Conservation (phyloP, 352 stramenopile genomes). For the Pythium apleroticum region DNA sequence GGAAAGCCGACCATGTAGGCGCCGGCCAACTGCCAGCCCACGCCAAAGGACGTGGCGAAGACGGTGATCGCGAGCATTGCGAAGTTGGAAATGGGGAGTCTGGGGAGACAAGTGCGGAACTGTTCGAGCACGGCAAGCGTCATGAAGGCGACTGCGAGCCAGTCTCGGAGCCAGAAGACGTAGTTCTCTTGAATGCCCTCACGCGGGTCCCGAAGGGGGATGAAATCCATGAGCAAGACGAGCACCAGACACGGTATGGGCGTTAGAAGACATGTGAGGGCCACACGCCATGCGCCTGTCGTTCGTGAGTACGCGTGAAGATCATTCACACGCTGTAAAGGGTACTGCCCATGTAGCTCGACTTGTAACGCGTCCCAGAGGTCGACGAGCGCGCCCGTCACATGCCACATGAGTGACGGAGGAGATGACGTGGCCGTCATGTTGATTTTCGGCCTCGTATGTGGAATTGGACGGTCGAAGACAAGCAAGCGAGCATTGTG, state of each 20-base stretch:
- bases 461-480: too few relatives aligned
- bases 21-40: constrained; percentile 25
- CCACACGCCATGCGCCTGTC: background rate
- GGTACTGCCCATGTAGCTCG: constrained; percentile 44
- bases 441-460: too few relatives aligned
- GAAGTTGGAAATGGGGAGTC: constrained; percentile 2
- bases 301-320: constrained; percentile 17
- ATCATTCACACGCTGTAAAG: constrained; percentile 21
- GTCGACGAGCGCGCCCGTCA: background rate
- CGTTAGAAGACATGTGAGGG: constrained; percentile 26
- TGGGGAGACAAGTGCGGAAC: constrained; percentile 10
- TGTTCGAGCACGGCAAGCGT: constrained; percentile 30
- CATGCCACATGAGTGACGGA: too few relatives aligned
- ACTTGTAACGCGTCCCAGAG: constrained; percentile 30
- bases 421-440: too few relatives aligned
- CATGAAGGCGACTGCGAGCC: constrained; percentile 29
- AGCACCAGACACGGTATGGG: constrained; percentile 36
- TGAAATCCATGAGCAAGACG: constrained; percentile 31
- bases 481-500: too few relatives aligned
- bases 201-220: constrained; percentile 25
- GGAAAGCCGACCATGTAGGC: constrained; percentile 33
- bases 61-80: constrained; percentile 8
- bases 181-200: constrained; percentile 35
- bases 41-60: constrained; percentile 25
- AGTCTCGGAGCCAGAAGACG: constrained; percentile 32